phyloP scores from a whole-genome alignment of 768 basidiomycete genomes.

The Amanita exitialis region DNA sequence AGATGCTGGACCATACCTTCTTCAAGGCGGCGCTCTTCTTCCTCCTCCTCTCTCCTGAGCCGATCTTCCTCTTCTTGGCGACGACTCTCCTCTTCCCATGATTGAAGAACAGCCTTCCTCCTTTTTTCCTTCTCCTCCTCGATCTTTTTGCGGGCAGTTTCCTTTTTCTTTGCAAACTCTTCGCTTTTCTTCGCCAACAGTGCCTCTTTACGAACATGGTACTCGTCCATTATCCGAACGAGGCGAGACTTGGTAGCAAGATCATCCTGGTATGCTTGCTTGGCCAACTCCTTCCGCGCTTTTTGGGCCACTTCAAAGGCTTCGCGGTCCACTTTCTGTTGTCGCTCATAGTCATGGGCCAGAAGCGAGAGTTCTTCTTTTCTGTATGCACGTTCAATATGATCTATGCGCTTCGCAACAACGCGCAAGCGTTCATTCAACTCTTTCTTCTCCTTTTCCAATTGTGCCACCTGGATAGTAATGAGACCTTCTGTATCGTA shows the following conservation, averaged over 20 bases:
- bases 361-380: constrained; percentile 88
- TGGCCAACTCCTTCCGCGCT: constrained; percentile 44
- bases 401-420: constrained; percentile 84
- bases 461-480: constrained; percentile 84
- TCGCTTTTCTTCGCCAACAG: constrained; percentile 49
- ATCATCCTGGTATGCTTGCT: constrained; percentile 50
- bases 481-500: constrained; percentile 83
- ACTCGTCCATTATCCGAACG: constrained; percentile 65
- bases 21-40: constrained; percentile 37
- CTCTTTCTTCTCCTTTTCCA: constrained; percentile 95
- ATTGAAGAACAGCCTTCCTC: constrained; percentile 42
- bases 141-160: constrained; percentile 55
- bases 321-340: constrained; percentile 68
- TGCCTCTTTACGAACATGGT: constrained; percentile 35
- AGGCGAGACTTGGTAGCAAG: constrained; percentile 71
- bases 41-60: constrained; percentile 35
- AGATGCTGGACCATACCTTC: constrained; percentile 31
- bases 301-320: constrained; percentile 57
- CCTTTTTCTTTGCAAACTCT: constrained; percentile 54
- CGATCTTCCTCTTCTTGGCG: constrained; percentile 29
- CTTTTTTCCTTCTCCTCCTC: constrained; percentile 79
- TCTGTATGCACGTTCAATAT: constrained; percentile 89
- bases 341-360: constrained; percentile 74
- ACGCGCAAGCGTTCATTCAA: constrained; percentile 74
- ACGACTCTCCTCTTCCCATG: constrained; percentile 47